phyloP scores from a whole-genome alignment of 352 stramenopile genomes.

The Globisporangium lucens region DNA sequence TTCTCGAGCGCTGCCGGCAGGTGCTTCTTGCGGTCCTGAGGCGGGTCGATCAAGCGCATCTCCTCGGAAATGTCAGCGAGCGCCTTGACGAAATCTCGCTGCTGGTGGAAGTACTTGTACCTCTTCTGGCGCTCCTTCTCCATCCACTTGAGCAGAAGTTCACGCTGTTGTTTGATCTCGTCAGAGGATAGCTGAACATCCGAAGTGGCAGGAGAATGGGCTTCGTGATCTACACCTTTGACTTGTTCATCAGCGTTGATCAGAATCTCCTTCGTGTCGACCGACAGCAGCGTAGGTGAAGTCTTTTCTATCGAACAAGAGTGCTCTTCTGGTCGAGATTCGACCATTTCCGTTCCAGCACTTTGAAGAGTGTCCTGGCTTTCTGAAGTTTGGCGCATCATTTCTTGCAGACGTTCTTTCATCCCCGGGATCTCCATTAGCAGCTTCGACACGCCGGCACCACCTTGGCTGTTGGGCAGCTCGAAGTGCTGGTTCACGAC shows the following conservation, averaged over 20 bases:
- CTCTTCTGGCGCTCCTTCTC: constrained; percentile 73
- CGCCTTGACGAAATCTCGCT: constrained; percentile 71
- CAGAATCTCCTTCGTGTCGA: background rate
- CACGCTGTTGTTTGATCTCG: constrained; percentile 31
- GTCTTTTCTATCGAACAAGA: background rate
- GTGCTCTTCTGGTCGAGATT: constrained; percentile 12
- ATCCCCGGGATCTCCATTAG: constrained; percentile 59
- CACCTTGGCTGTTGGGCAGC: constrained; percentile 28
- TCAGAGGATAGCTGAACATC: constrained; percentile 2
- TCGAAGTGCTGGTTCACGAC: constrained; percentile 82
- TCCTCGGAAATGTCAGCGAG: constrained; percentile 71
- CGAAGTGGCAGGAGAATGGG: background rate
- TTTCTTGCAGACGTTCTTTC: constrained; percentile 40
- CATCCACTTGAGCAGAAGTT: constrained; percentile 72
- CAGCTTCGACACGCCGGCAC: constrained; percentile 37
- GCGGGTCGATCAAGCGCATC: constrained; percentile 64
- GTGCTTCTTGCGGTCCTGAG: constrained; percentile 60
- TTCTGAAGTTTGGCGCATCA: constrained; percentile 18
- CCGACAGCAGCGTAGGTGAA: background rate
- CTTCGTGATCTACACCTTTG: background rate
- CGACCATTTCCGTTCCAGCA: constrained; percentile 1
- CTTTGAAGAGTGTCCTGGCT: constrained; percentile 5
- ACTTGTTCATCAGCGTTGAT: background rate
- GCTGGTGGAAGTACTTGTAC: constrained; percentile 80
- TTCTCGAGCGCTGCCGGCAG: constrained; percentile 41